Conservation (phyloP, 345 rosid genomes). For the Salix suchowensis region DNA sequence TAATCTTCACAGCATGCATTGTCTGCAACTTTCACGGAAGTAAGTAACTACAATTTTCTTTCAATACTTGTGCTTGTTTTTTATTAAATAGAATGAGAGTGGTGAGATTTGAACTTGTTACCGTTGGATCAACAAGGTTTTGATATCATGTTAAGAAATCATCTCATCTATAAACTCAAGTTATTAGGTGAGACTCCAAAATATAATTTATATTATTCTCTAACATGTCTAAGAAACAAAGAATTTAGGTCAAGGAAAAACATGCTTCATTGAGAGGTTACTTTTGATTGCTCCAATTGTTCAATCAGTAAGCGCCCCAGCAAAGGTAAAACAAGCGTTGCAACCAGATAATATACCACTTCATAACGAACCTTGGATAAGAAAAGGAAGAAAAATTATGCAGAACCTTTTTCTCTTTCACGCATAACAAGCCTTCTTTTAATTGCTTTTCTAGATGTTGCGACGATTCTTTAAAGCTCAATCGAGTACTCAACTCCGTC, state of each 20-base stretch:
- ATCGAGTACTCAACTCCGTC: constrained; percentile 45
- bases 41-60: too few species aligned
- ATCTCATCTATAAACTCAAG: too few species aligned
- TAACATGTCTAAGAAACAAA: background rate
- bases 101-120: too few species aligned
- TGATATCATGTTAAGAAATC: too few species aligned
- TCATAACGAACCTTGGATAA: background rate
- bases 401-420: constrained; percentile 71
- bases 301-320: constrained; percentile 70
- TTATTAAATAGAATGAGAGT: too few species aligned
- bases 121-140: too few species aligned
- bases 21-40: too few species aligned
- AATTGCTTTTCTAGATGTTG: constrained; percentile 70
- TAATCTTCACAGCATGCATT: too few species aligned
- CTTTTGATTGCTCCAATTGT: constrained; percentile 75
- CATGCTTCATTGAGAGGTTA: background rate
- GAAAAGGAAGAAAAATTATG: background rate
- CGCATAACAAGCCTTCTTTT: constrained; percentile 52
- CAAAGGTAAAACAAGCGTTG: constrained; percentile 23
- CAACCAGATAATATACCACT: background rate
- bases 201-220: too few species aligned
- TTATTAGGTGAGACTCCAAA: too few species aligned
- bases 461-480: constrained; percentile 60
- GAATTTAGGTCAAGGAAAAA: constrained; percentile 3
- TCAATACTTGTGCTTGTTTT: too few species aligned